Evolutionary conservation across 1,284 basidiomycete genomes (phyloP).

Genomic region (Phylloporus sp.): DNA sequence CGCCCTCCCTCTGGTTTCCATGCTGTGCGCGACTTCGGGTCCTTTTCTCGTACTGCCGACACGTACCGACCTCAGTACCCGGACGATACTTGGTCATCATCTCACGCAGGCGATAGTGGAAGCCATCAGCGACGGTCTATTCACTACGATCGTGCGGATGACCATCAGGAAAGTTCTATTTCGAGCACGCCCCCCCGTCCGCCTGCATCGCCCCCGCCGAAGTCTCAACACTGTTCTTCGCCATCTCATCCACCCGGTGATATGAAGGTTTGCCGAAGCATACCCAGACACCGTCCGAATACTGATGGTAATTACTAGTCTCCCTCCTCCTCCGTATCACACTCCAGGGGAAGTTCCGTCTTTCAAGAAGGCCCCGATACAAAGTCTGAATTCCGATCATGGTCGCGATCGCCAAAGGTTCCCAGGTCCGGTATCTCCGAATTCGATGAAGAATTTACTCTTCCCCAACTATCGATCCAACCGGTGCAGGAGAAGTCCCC

Average conservation of each 20-base stretch:
- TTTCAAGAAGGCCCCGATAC: constrained; percentile 30
- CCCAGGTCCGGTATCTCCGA: constrained; percentile 39
- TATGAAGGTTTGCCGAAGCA: constrained; percentile 13
- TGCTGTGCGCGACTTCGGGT: constrained; percentile 36
- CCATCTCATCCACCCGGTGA: constrained; percentile 18
- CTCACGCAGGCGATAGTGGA: constrained; percentile 24
- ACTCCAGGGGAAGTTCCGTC: constrained; percentile 32
- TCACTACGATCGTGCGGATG: constrained; percentile 30
- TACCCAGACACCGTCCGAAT: constrained; percentile 6
- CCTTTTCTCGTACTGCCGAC: constrained; percentile 39
- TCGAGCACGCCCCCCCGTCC: constrained; percentile 38
- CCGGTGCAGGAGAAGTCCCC: constrained; percentile 29
- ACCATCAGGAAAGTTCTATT: constrained; percentile 37
- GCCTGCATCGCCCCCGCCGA: constrained; percentile 20
- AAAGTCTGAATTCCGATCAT: constrained; percentile 40
- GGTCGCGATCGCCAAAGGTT: constrained; percentile 43
- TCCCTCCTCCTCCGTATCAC: constrained; percentile 19
- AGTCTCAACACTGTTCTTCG: constrained; percentile 25
- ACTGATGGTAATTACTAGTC: constrained; percentile 16
- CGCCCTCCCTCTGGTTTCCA: constrained; percentile 39
- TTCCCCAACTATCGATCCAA: constrained; percentile 26
- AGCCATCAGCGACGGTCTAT: constrained; percentile 20
- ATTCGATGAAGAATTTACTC: constrained; percentile 22
- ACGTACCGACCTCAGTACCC: constrained; percentile 46
- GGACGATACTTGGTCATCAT: constrained; percentile 29